These are phyloP conservation scores for Podospora sp. DNA, from an alignment of 495 filamentous ascomycete genomes.

Conservation along the genomic window DNA sequence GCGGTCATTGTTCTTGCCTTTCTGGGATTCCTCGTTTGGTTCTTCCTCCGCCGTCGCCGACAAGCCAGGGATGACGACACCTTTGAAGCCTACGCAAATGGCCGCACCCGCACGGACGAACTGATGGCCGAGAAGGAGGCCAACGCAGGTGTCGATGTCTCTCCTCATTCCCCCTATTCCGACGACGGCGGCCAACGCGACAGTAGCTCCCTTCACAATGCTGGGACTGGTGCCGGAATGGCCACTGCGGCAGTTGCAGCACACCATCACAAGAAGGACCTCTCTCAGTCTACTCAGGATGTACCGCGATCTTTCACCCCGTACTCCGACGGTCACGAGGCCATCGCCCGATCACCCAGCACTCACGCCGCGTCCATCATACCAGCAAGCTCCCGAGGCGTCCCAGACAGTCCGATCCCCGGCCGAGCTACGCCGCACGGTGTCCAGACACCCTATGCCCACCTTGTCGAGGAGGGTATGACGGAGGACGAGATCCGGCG, in stretches of 20 bases:
- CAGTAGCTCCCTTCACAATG: conserved; percentile 9
- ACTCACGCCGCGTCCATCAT: not conserved
- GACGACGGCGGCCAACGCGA: conserved; percentile 34
- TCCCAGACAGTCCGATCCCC: conserved; percentile 16
- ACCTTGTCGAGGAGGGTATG: conserved; percentile 55
- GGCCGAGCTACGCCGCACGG: conserved; percentile 31
- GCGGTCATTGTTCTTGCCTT: conserved; percentile 38
- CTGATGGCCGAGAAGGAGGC: conserved; percentile 50
- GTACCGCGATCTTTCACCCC: conserved; percentile 34
- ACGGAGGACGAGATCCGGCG: conserved; percentile 50
- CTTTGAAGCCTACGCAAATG: conserved; percentile 24
- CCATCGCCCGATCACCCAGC: conserved; percentile 23
- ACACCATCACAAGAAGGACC: not conserved
- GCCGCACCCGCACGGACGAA: conserved; percentile 32
- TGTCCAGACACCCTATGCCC: conserved; percentile 41
- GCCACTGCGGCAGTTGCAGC: conserved; percentile 1
- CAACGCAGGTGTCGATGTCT: conserved; percentile 32
- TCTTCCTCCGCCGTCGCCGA: conserved; percentile 37
- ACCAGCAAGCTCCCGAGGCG: not conserved
- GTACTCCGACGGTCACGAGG: conserved; percentile 39
- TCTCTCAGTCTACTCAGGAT: conserved; percentile 13
- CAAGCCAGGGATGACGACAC: conserved; percentile 19
- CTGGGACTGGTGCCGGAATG: not conserved
- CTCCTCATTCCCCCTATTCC: conserved; percentile 43
- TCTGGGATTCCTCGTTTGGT: conserved; percentile 38